Conservation (phyloP, 2,329 filamentous ascomycete species). For the Venturia pyrina region DNA sequence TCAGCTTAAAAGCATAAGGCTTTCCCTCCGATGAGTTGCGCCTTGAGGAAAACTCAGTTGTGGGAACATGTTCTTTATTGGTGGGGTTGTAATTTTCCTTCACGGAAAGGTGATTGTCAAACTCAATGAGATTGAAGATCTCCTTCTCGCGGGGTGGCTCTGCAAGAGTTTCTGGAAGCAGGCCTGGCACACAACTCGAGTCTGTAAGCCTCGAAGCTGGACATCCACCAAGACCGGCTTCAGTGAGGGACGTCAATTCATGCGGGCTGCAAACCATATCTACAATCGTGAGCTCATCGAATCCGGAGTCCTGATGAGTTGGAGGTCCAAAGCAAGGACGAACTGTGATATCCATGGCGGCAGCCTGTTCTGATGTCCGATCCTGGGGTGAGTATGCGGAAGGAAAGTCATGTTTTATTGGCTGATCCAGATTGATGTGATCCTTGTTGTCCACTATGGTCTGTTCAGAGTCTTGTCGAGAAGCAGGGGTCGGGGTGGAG, state of each 20-base stretch:
- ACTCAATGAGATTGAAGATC: background rate
- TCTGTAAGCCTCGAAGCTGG: background rate
- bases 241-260: too few relatives aligned
- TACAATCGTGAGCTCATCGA: constrained; percentile 20
- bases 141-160: background rate
- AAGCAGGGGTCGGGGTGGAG: background rate
- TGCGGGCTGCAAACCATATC: background rate
- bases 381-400: background rate
- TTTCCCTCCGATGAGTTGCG: background rate
- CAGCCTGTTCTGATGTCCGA: background rate
- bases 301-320: constrained; percentile 27
- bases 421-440: background rate
- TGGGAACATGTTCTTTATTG: background rate
- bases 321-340: constrained; percentile 13
- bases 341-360: background rate
- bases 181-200: background rate
- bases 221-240: background rate
- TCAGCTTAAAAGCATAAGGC: background rate
- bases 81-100: background rate
- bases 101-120: background rate
- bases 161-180: background rate
- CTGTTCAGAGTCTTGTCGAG: background rate
- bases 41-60: background rate
- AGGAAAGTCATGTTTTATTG: background rate
- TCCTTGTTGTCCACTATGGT: background rate